phyloP scores from a whole-genome alignment of 208 protist species.

The Crithidia expoeki region DNA sequence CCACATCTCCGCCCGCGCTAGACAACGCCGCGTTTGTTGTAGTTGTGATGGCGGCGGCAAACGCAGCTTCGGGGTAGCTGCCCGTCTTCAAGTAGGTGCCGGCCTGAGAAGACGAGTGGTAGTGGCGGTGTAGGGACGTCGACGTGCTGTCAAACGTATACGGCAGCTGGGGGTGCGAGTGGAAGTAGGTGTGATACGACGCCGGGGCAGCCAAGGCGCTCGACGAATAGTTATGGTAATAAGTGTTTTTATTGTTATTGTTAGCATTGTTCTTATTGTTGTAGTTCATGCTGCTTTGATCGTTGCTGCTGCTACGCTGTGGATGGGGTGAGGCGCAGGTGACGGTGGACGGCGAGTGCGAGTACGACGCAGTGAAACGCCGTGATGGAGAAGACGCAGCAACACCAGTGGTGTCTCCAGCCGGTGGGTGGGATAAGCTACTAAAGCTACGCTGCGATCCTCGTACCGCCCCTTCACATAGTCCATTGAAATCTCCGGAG shows the following conservation, averaged over 20 bases:
- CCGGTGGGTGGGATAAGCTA: slow-evolving; percentile 10
- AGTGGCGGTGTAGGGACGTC: slow-evolving; percentile 7
- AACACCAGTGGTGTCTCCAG: not conserved
- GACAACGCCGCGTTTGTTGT: not conserved
- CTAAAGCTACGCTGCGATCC: slow-evolving; percentile 16
- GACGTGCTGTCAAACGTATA: slow-evolving; percentile 1
- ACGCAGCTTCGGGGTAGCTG: slow-evolving; percentile 7
- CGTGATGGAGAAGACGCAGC: not conserved
- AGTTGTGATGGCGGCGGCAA: not conserved
- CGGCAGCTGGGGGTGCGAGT: slow-evolving; percentile 2
- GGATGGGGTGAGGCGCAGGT: slow-evolving; percentile 4
- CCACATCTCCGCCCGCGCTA: slow-evolving; percentile 14
- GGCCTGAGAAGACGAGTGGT: slow-evolving; percentile 12
- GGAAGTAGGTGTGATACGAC: not conserved
- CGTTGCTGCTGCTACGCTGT: slow-evolving; percentile 3
- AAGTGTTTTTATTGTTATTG: too few species aligned
- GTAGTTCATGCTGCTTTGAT: not conserved
- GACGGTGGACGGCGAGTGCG: slow-evolving; percentile 1
- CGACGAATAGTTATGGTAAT: not conserved
- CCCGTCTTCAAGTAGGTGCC: not conserved
- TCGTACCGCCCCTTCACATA: not conserved
- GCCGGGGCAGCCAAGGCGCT: not conserved
- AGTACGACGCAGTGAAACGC: slow-evolving; percentile 1
- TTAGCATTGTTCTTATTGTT: not conserved
- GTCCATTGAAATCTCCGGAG: not conserved